These are phyloP conservation scores for Yamadazyma triangularis DNA, from an alignment of 1,139 yeast species.

Conservation along the genomic window DNA sequence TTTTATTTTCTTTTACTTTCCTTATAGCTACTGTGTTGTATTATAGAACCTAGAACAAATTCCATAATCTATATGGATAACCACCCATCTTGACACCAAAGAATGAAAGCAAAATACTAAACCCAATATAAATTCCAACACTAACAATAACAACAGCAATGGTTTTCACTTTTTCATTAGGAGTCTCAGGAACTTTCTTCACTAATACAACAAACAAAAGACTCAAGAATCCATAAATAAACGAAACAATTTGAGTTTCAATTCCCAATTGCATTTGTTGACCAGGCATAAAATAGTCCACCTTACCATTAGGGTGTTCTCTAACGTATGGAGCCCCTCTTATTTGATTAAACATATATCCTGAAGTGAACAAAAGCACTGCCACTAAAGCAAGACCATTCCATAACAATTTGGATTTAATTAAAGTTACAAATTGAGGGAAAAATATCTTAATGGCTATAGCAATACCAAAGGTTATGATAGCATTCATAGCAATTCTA, in stretches of 20 bases:
- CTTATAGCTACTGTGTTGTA: too few relatives aligned
- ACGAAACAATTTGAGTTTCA: conserved; percentile 73
- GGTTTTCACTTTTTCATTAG: conserved; percentile 37
- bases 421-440: conserved; percentile 25
- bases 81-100: conserved; percentile 57
- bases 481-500: conserved; percentile 46
- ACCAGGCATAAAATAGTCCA: conserved; percentile 59
- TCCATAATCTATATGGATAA: conserved; percentile 42
- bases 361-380: conserved; percentile 72
- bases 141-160: conserved; percentile 38
- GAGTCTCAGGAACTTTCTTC: conserved; percentile 44
- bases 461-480: conserved; percentile 27
- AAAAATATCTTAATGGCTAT: conserved; percentile 19
- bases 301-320: conserved; percentile 49
- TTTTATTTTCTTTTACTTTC: too few relatives aligned
- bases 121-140: conserved; percentile 42
- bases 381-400: conserved; percentile 55
- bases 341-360: conserved; percentile 91
- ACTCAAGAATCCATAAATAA: conserved; percentile 57
- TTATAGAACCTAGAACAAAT: conserved; percentile 5
- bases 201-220: conserved; percentile 45
- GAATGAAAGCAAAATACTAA: conserved; percentile 50
- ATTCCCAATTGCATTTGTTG: conserved; percentile 76
- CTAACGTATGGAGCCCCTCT: conserved; percentile 71
- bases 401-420: conserved; percentile 50